Percentiles rank a stretch among this genome's conserved stretches.
Conservation (phyloP, 768 basidiomycete species). For the Obba rivulosa region DNA sequence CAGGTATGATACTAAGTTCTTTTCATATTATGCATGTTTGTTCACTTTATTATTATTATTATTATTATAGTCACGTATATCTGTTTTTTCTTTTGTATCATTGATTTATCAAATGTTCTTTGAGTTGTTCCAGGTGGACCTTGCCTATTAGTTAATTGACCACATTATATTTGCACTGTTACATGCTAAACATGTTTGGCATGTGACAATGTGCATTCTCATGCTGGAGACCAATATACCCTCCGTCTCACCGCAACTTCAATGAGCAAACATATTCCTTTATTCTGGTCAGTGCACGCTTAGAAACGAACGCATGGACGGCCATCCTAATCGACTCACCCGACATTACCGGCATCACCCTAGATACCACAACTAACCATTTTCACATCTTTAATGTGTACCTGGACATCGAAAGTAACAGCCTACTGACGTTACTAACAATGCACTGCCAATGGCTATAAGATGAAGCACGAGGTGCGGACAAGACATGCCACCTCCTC, state of each 20-base stretch:
- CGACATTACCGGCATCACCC: slow-evolving; percentile 26
- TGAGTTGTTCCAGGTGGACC: no score
- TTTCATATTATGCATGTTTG: no score
- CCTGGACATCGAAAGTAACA: slow-evolving; percentile 23
- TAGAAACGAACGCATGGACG: slow-evolving; percentile 10
- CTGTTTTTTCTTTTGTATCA: no score
- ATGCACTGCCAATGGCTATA: neutral
- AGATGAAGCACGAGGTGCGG: neutral
- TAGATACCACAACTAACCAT: slow-evolving; percentile 11
- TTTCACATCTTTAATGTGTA: slow-evolving; percentile 35
- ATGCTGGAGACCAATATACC: slow-evolving; percentile 22
- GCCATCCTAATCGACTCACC: slow-evolving; percentile 5
- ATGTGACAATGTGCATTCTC: slow-evolving; percentile 2
- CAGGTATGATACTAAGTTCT: no score
- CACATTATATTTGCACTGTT: no score
- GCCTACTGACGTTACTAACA: slow-evolving; percentile 5
- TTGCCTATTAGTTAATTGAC: no score
- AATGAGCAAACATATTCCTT: slow-evolving; percentile 2
- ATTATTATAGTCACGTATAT: no score
- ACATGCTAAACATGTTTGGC: no score
- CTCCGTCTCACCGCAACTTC: slow-evolving; percentile 11
- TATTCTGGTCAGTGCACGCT: slow-evolving; percentile 7
- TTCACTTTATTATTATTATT: no score
- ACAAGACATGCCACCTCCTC: slow-evolving; percentile 13
- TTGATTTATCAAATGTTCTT: no score